Evolutionary conservation across 208 protist genomes (phyloP).

Genomic region (Acanthamoeba royreba): DNA sequence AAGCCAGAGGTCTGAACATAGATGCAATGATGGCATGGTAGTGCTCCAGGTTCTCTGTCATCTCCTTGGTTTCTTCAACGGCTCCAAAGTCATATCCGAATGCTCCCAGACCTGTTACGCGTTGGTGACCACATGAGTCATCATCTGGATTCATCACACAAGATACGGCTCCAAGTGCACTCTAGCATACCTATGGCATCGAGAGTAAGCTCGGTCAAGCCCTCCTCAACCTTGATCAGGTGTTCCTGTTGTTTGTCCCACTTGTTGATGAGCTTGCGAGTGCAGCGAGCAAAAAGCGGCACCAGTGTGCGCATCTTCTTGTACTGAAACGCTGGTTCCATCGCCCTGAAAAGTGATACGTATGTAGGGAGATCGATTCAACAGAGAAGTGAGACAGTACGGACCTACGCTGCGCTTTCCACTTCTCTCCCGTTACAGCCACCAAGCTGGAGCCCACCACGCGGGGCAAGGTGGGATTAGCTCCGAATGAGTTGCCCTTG

Average conservation of each 20-base stretch:
- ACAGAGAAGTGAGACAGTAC: neutral
- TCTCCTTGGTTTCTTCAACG: neutral
- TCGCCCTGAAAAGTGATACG: neutral
- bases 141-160: too few species aligned
- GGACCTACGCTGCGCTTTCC: neutral
- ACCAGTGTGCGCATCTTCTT: slow-evolving; percentile 28
- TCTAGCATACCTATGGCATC: slow-evolving; percentile 14
- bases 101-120: neutral
- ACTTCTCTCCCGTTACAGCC: neutral
- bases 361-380: neutral
- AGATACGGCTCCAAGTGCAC: too few species aligned
- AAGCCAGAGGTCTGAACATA: neutral
- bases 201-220: neutral
- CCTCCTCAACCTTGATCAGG: neutral
- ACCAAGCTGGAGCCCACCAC: neutral
- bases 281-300: neutral
- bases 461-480: neutral
- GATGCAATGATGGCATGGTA: neutral
- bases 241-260: neutral
- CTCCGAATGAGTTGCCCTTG: neutral
- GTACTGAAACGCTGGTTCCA: slow-evolving; percentile 13
- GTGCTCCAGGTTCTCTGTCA: neutral
- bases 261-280: neutral
- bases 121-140: too few species aligned
- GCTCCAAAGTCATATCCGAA: neutral